Percentiles rank a stretch among this genome's conserved stretches.
These are phyloP conservation scores for Terana coerulea DNA, from an alignment of 768 basidiomycete genomes.

Conservation along the genomic window DNA sequence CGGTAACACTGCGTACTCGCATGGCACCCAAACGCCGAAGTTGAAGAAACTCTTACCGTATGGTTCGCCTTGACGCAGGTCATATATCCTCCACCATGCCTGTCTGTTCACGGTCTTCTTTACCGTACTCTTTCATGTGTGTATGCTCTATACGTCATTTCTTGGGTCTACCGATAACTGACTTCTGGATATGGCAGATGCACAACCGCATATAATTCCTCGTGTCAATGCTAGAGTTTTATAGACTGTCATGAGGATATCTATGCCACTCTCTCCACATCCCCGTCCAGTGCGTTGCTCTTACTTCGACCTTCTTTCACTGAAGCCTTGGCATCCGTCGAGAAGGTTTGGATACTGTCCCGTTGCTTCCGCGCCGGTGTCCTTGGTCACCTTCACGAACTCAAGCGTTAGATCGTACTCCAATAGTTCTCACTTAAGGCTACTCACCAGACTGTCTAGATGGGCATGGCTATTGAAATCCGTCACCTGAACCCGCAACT, in stretches of 20 bases:
- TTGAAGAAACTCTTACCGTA: slow-evolving; percentile 75
- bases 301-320: no score
- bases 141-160: no score
- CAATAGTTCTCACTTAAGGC: not conserved
- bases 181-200: no score
- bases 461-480: slow-evolving; percentile 56
- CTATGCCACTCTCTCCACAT: no score
- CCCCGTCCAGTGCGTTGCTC: no score
- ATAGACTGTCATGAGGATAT: no score
- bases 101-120: no score
- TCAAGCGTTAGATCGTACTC: not conserved
- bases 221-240: no score
- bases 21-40: slow-evolving; percentile 56
- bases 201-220: no score
- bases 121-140: no score
- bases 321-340: not conserved
- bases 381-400: not conserved
- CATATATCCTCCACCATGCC: no score
- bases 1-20: slow-evolving; percentile 63
- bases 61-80: slow-evolving; percentile 37
- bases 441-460: slow-evolving; percentile 49
- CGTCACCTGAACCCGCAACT: slow-evolving; percentile 38
- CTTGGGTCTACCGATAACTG: no score
- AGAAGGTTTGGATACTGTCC: slow-evolving; percentile 7
- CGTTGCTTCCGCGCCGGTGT: not conserved